Evolutionary conservation across 1,139 yeast genomes (phyloP).

Genomic region (Geotrichum bryndzae): DNA sequence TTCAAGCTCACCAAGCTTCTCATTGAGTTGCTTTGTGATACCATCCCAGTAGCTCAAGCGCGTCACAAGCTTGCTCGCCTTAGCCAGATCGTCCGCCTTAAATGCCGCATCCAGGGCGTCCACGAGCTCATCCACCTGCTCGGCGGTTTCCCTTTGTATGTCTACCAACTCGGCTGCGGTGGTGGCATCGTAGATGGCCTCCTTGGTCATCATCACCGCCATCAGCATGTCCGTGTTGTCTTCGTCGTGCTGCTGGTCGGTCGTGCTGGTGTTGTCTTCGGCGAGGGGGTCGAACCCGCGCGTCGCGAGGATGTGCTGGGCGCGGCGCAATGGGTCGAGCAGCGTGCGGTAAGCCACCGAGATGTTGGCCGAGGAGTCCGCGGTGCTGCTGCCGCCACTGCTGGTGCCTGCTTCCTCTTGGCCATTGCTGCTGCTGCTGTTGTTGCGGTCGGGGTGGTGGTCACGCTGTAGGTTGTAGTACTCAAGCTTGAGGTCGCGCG

Average conservation of each 20-base stretch:
- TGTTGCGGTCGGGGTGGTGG: slow-evolving; percentile 70
- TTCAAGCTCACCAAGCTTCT: slow-evolving; percentile 32
- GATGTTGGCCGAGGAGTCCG: slow-evolving; percentile 46
- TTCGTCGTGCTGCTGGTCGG: slow-evolving; percentile 19
- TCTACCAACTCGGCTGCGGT: slow-evolving; percentile 51
- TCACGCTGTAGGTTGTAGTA: slow-evolving; percentile 65
- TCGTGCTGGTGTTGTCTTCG: slow-evolving; percentile 19
- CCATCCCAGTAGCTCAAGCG: slow-evolving; percentile 80
- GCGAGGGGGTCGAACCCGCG: slow-evolving; percentile 40
- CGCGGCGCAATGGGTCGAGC: slow-evolving; percentile 62
- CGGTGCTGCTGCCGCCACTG: slow-evolving; percentile 19
- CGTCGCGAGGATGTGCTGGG: slow-evolving; percentile 48
- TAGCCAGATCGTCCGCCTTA: slow-evolving; percentile 42
- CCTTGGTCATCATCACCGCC: slow-evolving; percentile 78
- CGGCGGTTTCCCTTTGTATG: slow-evolving; percentile 51
- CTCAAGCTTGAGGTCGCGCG: slow-evolving; percentile 58
- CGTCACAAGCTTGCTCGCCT: slow-evolving; percentile 61
- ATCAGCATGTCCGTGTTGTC: slow-evolving; percentile 57
- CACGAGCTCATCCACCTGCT: slow-evolving; percentile 44
- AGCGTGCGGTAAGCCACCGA: slow-evolving; percentile 73
- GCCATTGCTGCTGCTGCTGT: slow-evolving; percentile 13
- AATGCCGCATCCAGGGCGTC: slow-evolving; percentile 38
- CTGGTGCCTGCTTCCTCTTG: slow-evolving; percentile 16
- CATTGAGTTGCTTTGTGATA: slow-evolving; percentile 64
- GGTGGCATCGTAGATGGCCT: slow-evolving; percentile 59